A percentile compares a stretch with the other conserved stretches of the same genome.
phyloP scores from a whole-genome alignment of 164 flowering plant genomes.

The Houttuynia cordata region DNA sequence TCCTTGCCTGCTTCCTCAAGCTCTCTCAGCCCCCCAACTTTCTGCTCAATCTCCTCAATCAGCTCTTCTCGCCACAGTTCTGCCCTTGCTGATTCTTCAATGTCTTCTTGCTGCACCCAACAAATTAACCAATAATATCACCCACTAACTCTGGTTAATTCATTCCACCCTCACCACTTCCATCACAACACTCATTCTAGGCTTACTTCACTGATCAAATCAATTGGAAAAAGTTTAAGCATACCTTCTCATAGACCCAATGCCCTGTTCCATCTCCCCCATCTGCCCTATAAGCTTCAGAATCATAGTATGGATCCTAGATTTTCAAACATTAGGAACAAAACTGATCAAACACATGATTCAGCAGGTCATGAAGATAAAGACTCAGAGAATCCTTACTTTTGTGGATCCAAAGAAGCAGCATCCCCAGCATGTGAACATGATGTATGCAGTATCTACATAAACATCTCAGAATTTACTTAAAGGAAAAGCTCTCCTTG shows the following conservation, averaged over 20 bases:
- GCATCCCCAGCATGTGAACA: slow-evolving; percentile 91
- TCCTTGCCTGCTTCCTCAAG: slow-evolving; percentile 68
- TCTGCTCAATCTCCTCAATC: slow-evolving; percentile 81
- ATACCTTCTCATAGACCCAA: slow-evolving; percentile 87
- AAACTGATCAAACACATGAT: background rate
- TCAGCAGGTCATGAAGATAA: background rate
- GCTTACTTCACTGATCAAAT: too few relatives aligned
- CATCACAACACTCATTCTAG: background rate
- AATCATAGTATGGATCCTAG: slow-evolving; percentile 83
- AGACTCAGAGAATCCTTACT: slow-evolving; percentile 22
- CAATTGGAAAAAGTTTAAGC: too few relatives aligned
- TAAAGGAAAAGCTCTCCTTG: background rate
- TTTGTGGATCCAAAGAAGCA: slow-evolving; percentile 78
- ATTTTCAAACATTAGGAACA: background rate
- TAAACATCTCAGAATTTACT: slow-evolving; percentile 1
- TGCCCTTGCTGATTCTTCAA: slow-evolving; percentile 61
- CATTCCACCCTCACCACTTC: too few relatives aligned
- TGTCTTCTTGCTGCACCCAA: slow-evolving; percentile 70
- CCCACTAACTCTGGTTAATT: background rate
- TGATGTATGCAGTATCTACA: slow-evolving; percentile 62
- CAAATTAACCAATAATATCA: background rate
- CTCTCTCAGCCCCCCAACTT: slow-evolving; percentile 69
- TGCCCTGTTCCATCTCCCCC: slow-evolving; percentile 94
- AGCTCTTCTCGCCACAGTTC: slow-evolving; percentile 76
- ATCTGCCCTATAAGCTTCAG: slow-evolving; percentile 66